Percentiles rank a stretch among this genome's conserved stretches.
Conservation (phyloP, 2,329 filamentous ascomycete genomes). For the Pseudogymnoascus sp. region DNA sequence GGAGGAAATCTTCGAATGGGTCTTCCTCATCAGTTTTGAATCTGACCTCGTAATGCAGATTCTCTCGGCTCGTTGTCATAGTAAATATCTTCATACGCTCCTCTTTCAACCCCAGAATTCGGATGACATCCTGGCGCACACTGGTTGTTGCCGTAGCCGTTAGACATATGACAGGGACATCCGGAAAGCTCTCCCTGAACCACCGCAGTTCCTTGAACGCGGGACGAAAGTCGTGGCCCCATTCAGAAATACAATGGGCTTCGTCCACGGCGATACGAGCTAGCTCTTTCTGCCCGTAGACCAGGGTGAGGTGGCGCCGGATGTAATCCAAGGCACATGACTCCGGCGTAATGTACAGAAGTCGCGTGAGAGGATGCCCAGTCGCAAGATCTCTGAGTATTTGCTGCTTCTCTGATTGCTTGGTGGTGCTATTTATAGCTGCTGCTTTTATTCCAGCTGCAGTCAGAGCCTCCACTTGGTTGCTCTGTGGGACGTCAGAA, state of each 20-base stretch:
- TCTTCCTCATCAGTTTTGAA: conserved; percentile 72
- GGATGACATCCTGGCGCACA: conserved; percentile 76
- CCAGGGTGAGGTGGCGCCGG: conserved; percentile 61
- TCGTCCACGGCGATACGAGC: conserved; percentile 85
- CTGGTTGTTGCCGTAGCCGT: conserved; percentile 82
- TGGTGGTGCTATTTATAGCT: conserved; percentile 78
- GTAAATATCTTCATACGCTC: conserved; percentile 63
- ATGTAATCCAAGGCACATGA: conserved; percentile 72
- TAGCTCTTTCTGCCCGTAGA: conserved; percentile 76
- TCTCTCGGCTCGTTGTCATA: conserved; percentile 75
- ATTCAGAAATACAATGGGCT: conserved; percentile 95
- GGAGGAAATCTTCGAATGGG: conserved; percentile 62
- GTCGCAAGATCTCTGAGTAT: conserved; percentile 78
- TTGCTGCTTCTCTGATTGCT: conserved; percentile 50
- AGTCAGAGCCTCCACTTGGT: conserved; percentile 77
- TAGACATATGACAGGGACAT: conserved; percentile 84
- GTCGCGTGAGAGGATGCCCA: conserved; percentile 71
- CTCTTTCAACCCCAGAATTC: conserved; percentile 59
- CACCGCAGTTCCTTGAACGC: conserved; percentile 81
- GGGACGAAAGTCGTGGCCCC: conserved; percentile 95
- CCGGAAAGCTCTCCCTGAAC: conserved; percentile 73
- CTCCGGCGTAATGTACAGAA: conserved; percentile 92
- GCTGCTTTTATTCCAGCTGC: conserved; percentile 69
- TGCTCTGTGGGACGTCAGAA: conserved; percentile 49
- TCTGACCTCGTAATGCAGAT: conserved; percentile 83